These are phyloP conservation scores for Gonium pectorale DNA, from an alignment of 139 green algal genomes.

Conservation along the genomic window DNA sequence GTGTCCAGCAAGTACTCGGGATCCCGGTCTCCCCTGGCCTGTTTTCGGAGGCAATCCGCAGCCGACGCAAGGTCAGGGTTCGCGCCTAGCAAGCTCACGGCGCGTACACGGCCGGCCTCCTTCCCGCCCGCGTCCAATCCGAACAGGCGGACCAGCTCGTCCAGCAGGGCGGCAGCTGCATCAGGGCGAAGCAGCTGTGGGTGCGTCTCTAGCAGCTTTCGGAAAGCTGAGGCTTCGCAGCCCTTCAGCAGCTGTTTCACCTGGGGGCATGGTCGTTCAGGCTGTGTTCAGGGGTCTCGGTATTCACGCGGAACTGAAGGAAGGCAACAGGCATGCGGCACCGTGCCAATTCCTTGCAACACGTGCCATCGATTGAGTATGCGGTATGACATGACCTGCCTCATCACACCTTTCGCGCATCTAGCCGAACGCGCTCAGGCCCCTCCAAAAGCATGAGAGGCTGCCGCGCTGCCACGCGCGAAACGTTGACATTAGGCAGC, in stretches of 20 bases:
- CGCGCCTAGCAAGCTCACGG: not conserved
- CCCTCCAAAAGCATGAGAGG: constrained; percentile 17
- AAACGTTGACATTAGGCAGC: constrained; percentile 33
- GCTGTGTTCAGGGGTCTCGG: too few species aligned
- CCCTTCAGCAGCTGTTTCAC: not conserved
- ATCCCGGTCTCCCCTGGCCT: constrained; percentile 42
- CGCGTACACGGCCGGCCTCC: not conserved
- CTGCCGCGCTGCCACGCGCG: not conserved
- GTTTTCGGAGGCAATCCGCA: not conserved
- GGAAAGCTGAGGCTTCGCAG: not conserved
- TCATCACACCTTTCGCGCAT: constrained; percentile 2
- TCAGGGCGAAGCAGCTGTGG: constrained; percentile 28
- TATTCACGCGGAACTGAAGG: too few species aligned
- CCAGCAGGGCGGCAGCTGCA: not conserved
- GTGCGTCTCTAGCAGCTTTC: not conserved
- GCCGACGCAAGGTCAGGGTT: constrained; percentile 8
- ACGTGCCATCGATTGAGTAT: too few species aligned
- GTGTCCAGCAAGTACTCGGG: constrained; percentile 41
- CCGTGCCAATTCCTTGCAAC: too few species aligned
- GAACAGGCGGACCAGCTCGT: constrained; percentile 43
- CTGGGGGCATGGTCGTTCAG: not conserved
- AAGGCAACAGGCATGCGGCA: too few species aligned
- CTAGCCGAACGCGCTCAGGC: not conserved
- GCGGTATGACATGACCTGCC: too few species aligned
- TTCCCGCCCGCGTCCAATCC: not conserved